phyloP scores from a whole-genome alignment of 140 eudicot species.

The Ambrosia hybrid region DNA sequence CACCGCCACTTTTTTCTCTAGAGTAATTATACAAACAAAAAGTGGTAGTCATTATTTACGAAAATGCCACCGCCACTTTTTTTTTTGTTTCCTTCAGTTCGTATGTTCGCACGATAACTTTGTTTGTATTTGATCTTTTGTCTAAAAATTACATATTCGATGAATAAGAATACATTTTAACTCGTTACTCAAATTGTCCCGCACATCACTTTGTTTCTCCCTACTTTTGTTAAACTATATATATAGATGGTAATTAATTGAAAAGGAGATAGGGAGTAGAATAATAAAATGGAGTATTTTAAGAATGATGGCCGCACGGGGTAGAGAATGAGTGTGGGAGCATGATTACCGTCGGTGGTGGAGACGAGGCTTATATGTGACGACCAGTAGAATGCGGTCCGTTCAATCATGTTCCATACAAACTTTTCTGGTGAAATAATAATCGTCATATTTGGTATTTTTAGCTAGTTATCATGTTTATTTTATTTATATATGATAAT shows the following conservation, averaged over 20 bases:
- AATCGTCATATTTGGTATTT: not conserved
- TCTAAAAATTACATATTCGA: too few relatives aligned
- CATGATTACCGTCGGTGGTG: conserved; percentile 49
- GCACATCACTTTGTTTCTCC: not conserved
- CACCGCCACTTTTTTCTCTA: too few relatives aligned
- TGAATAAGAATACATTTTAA: not conserved
- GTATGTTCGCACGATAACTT: too few relatives aligned
- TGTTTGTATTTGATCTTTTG: too few relatives aligned
- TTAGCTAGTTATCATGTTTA: not conserved
- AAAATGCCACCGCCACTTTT: too few relatives aligned
- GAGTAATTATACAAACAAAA: too few relatives aligned
- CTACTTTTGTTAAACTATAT: not conserved
- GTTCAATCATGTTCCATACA: conserved; percentile 25
- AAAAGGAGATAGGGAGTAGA: not conserved
- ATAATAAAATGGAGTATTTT: conserved; percentile 14
- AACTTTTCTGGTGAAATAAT: not conserved
- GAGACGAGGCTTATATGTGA: conserved; percentile 38
- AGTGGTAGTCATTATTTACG: too few relatives aligned
- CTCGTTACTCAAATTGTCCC: not conserved
- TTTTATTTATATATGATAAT: not conserved
- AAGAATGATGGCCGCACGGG: conserved; percentile 40
- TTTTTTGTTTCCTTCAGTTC: too few relatives aligned
- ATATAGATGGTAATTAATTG: not conserved
- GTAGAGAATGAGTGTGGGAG: conserved; percentile 13
- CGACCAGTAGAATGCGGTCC: conserved; percentile 26